Evolutionary conservation across 192 early-diverging fungal species (phyloP).

Genomic region (Coemansia biformis): DNA sequence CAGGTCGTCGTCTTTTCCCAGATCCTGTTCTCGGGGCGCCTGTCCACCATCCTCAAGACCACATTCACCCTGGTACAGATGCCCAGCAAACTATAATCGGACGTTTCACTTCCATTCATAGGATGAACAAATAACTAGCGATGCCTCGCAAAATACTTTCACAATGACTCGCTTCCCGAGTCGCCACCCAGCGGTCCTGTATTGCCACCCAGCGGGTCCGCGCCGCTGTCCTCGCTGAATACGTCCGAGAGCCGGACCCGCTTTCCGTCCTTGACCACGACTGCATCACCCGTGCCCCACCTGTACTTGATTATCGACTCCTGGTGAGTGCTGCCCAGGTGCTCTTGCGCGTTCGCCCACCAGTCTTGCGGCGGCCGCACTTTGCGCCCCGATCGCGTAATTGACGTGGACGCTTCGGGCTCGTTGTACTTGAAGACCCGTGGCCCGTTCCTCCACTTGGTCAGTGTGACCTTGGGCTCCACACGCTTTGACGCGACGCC

Average conservation of each 20-base stretch:
- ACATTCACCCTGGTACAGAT: constrained; percentile 9
- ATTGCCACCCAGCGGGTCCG: background rate
- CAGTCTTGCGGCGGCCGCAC: constrained; percentile 35
- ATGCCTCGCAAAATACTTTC: too few species aligned
- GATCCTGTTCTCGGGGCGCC: background rate
- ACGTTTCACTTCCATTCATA: background rate
- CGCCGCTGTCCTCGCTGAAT: constrained; percentile 11
- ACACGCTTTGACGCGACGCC: too few species aligned
- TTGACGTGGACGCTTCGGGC: constrained; percentile 13
- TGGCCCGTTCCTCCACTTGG: constrained; percentile 14
- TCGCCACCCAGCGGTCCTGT: too few species aligned
- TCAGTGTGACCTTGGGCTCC: constrained; percentile 1
- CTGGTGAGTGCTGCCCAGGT: constrained; percentile 18
- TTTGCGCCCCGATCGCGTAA: constrained; percentile 43
- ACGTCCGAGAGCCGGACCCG: constrained; percentile 30
- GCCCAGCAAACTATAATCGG: constrained; percentile 11
- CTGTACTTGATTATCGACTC: constrained; percentile 33
- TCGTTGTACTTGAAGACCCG: constrained; percentile 18
- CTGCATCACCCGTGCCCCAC: constrained; percentile 38
- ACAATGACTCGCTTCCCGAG: too few species aligned
- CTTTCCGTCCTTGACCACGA: constrained; percentile 33
- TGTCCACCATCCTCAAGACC: constrained; percentile 22
- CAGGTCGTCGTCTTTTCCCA: constrained; percentile 10
- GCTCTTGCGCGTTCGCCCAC: constrained; percentile 48
- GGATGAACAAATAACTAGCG: background rate